Evolutionary conservation across 2,329 filamentous ascomycete genomes (phyloP).

Genomic region (Aspergillus ustus): DNA sequence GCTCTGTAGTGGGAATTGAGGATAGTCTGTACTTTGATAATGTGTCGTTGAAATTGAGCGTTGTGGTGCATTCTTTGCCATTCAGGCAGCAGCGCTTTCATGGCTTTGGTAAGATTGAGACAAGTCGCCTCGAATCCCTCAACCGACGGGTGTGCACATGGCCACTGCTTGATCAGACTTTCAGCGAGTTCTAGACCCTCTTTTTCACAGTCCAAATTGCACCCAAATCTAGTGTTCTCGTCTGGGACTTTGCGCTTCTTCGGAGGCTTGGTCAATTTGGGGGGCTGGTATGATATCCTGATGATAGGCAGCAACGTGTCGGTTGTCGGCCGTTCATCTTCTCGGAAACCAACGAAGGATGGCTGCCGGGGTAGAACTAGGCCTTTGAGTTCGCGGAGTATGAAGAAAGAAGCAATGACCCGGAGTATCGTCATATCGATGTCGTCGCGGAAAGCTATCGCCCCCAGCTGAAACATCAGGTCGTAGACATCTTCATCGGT

Average conservation of each 20-base stretch:
- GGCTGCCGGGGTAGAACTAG: constrained; percentile 39
- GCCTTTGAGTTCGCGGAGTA: constrained; percentile 45
- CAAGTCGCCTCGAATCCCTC: constrained; percentile 32
- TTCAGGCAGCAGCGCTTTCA: constrained; percentile 43
- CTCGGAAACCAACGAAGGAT: constrained; percentile 11
- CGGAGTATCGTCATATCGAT: constrained; percentile 49
- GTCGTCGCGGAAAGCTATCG: constrained; percentile 48
- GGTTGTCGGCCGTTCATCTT: not conserved
- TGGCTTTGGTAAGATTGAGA: constrained; percentile 39
- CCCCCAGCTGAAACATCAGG: constrained; percentile 54
- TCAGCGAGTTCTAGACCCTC: constrained; percentile 47
- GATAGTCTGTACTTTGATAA: constrained; percentile 50
- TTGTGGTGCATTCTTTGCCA: constrained; percentile 59
- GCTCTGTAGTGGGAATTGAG: constrained; percentile 36
- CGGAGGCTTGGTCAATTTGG: not conserved
- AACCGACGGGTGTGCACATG: constrained; percentile 42
- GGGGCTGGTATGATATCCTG: constrained; percentile 2
- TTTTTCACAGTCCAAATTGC: constrained; percentile 36
- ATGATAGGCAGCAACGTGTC: not conserved
- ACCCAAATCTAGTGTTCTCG: constrained; percentile 12
- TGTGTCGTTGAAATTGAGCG: constrained; percentile 49
- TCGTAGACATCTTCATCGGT: constrained; percentile 15
- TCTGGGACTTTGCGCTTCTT: constrained; percentile 29
- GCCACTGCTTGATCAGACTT: constrained; percentile 53
- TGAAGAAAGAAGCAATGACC: constrained; percentile 51